These are phyloP conservation scores for Pseudocercospora macadamiae DNA, from an alignment of 2,329 filamentous ascomycete genomes.

Conservation along the genomic window DNA sequence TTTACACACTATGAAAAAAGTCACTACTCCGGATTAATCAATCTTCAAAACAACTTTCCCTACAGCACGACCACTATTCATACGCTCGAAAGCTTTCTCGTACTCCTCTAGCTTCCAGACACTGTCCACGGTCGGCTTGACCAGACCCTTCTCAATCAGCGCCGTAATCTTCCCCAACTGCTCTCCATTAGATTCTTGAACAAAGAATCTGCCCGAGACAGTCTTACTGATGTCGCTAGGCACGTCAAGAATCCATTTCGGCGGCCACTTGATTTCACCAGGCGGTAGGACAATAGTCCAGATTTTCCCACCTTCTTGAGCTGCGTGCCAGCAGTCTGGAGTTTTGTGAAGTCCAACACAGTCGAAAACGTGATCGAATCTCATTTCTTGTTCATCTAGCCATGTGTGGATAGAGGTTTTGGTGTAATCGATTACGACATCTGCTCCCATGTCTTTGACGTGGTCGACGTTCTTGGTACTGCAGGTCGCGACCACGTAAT, in stretches of 20 bases:
- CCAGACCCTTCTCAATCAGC: not conserved
- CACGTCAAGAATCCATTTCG: not conserved
- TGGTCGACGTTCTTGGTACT: conserved; percentile 61
- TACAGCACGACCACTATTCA: not conserved
- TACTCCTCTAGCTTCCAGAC: conserved; percentile 6
- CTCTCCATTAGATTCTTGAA: not conserved
- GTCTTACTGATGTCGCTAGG: conserved; percentile 1
- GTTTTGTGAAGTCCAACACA: not conserved
- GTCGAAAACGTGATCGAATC: conserved; percentile 12
- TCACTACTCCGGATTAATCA: too few relatives aligned
- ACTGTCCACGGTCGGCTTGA: conserved; percentile 1
- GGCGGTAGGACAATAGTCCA: conserved; percentile 6
- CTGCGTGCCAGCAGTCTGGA: not conserved
- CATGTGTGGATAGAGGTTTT: conserved; percentile 50
- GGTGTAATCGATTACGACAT: conserved; percentile 67
- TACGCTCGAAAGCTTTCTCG: conserved; percentile 1
- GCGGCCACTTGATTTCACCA: not conserved
- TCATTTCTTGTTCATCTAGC: conserved; percentile 45
- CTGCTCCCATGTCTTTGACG: conserved; percentile 62
- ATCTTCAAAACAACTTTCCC: conserved; percentile 5
- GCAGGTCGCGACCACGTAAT: conserved; percentile 62
- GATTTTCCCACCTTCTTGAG: not conserved
- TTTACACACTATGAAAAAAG: too few relatives aligned
- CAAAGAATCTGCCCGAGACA: conserved; percentile 1
- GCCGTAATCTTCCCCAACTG: conserved; percentile 1